These are phyloP conservation scores for Globisporangium cystogenes DNA, from an alignment of 352 stramenopile species.

Conservation along the genomic window DNA sequence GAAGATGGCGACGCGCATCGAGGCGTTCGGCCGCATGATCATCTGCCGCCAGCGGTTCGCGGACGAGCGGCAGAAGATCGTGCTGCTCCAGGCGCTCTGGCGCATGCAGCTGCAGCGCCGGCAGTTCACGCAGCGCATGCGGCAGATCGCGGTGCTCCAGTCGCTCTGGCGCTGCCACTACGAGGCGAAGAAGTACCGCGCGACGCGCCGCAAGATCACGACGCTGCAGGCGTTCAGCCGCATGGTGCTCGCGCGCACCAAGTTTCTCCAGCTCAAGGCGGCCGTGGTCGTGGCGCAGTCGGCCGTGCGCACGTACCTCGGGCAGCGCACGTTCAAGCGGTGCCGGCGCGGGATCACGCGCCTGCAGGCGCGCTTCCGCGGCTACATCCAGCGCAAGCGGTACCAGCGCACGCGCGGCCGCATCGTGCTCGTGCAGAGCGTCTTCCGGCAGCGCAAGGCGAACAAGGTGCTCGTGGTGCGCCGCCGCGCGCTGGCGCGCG, in stretches of 20 bases:
- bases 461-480: conserved; percentile 38
- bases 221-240: conserved; percentile 57
- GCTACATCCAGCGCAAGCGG: conserved; percentile 49
- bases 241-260: conserved; percentile 50
- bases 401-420: conserved; percentile 36
- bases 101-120: conserved; percentile 66
- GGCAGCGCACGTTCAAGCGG: conserved; percentile 52
- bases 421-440: conserved; percentile 74
- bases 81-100: conserved; percentile 77
- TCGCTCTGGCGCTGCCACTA: conserved; percentile 72
- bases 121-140: conserved; percentile 36
- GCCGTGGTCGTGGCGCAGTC: conserved; percentile 64
- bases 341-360: conserved; percentile 58
- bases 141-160: conserved; percentile 67
- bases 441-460: conserved; percentile 62
- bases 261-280: conserved; percentile 45
- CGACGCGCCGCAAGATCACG: conserved; percentile 55
- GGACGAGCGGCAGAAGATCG: conserved; percentile 55
- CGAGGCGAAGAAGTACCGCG: conserved; percentile 47
- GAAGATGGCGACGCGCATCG: conserved; percentile 85
- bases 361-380: conserved; percentile 62
- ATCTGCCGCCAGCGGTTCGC: conserved; percentile 65
- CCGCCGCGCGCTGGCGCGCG: conserved; percentile 60
- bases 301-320: conserved; percentile 65
- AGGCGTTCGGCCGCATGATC: conserved; percentile 79